Evolutionary conservation across 192 early-diverging fungal species (phyloP).

Genomic region (Rhizophagus clarus): DNA sequence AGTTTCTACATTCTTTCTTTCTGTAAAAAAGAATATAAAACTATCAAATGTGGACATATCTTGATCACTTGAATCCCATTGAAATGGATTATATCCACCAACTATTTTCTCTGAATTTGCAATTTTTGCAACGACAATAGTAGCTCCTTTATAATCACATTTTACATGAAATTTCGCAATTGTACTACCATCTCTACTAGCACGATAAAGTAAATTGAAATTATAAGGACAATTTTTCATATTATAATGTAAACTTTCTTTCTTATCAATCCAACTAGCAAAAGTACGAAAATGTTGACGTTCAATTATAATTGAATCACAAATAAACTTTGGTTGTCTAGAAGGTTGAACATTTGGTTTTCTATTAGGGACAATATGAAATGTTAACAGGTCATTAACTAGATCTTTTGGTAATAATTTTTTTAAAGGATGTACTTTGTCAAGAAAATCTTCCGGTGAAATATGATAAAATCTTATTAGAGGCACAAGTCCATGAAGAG

Average conservation of each 20-base stretch:
- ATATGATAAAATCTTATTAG: too few species aligned
- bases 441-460: neutral
- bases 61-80: neutral
- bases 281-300: neutral
- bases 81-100: conserved; percentile 3
- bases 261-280: neutral
- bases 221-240: neutral
- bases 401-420: neutral
- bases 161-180: neutral
- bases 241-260: neutral
- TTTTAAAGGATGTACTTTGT: neutral
- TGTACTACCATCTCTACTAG: neutral
- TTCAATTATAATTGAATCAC: neutral
- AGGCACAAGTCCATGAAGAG: neutral
- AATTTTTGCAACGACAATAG: neutral
- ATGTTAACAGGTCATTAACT: neutral
- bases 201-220: neutral
- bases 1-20: too few species aligned
- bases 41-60: too few species aligned
- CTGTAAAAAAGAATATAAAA: too few species aligned
- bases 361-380: neutral
- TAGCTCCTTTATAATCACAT: neutral
- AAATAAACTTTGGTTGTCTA: too few species aligned
- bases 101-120: neutral
- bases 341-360: too few species aligned